Base-by-base conservation (phyloP, 2,329 filamentous ascomycete genomes). In the Cladobotryum protrusum region DNA sequence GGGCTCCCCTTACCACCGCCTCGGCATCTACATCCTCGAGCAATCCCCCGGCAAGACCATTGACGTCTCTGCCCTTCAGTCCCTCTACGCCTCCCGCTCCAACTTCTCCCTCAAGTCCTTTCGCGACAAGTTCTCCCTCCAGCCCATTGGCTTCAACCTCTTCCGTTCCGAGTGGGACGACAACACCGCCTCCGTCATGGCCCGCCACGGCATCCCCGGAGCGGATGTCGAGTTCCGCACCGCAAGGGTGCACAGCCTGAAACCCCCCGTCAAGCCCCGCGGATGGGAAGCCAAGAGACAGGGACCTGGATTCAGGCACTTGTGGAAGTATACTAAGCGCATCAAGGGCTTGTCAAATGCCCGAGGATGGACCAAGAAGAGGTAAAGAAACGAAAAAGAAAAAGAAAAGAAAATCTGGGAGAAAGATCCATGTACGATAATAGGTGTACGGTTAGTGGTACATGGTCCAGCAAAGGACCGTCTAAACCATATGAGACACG, bases 161-260 rank as follows among this genome's bases (percentile, higher is more conserved):
- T 99, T 97, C 83, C 83, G 93, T 57, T 85, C 83, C 53, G 73
- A 86, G 57, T 97, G 91, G 89, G 93, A 99, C 67, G 87, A 93
- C 52, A 82, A 80, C 60, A 99, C 88, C 47, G 83, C 81, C n/a
- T 83, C 75, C 45, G 89, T 99, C 55, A 96, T 99, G 92, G 75
- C 82, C 63, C 80, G 87, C 60, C 80, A 87, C 59, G 82, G 81
- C 53, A 76, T 95, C 54, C 78, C 82, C 24, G 89, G 89, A 43
- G 83, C 83, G 52, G 85, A 95, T 62, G 67, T 96, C 56, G 89
- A 96, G 72, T 88, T 95, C 69, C 88, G 87, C 73, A 82, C 83
- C 63, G 86, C 86, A 72, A 87, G 83, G 63, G 78, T 92, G 53
- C 79, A 87, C 72, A 79, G 79, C 59, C 70, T 84, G 60, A 84